Evolutionary conservation across 495 filamentous ascomycete genomes (phyloP), one percentile per base, ranked within the genome.

Genomic region (Hyaloscypha hepaticicola): DNA sequence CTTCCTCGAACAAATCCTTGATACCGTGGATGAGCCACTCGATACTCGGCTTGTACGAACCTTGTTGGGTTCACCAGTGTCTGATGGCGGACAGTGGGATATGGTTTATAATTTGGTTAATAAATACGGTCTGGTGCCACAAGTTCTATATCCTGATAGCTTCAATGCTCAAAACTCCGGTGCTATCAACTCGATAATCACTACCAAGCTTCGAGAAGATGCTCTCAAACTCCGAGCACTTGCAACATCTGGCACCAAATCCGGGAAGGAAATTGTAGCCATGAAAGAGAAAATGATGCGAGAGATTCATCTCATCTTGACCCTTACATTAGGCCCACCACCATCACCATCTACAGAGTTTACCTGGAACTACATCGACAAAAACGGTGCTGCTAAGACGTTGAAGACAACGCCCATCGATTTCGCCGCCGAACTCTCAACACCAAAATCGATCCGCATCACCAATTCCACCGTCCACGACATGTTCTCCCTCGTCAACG

Each of bases 1-100:
- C 73, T 95, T 95, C 78, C 80, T 95, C 25, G 90, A 94, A 74
- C 86, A 88, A 69, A 85, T 95, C 62, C 82, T 96, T 45, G 84
- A 89, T 60, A 95, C 91, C 0, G 81, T 82, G 0, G 78, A 85
- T 48, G 79, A 90, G 61, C 83, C 86, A 29, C 78, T 93, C 2
- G 88, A 91, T 60, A 79, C 83, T 16, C 78, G 92, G 22, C 74
- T 95, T 12, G 79, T 94, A 12, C 88, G 91, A 73, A 81, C 77
- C 25, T 71, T 96, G 1, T 77, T 91, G 22, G 70, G 77, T 7
- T 78, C 80, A 16, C 90, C 92, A 0, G 85, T 95, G 26, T 81
- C 80, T 19, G 92, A 96, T 73, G 92, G 92, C 52, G 92, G 92
- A 1, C 92, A 96, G 70, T 96, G 90, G 90, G 92, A 96, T 74